These are phyloP conservation scores for Calonectria pseudoturangicola DNA, from an alignment of 2,329 filamentous ascomycete species.

Conservation along the genomic window DNA sequence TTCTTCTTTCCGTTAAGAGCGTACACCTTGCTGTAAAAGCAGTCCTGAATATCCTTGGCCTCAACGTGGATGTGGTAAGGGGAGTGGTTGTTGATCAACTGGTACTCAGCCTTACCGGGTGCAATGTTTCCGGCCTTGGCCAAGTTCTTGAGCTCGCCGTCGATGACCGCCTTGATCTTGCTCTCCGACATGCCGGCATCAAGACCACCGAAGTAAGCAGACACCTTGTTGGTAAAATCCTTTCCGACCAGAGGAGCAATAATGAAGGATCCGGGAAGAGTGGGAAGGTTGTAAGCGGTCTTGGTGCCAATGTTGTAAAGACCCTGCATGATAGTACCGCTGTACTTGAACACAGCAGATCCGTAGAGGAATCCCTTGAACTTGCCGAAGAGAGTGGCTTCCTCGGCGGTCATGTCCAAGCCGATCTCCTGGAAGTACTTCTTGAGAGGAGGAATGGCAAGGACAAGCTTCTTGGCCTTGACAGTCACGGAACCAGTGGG, in stretches of 20 bases:
- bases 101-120: constrained; percentile 26
- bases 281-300: constrained; percentile 27
- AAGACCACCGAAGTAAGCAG: constrained; percentile 33
- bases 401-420: constrained; percentile 28
- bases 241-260: constrained; percentile 25
- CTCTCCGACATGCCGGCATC: constrained; percentile 5
- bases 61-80: constrained; percentile 45
- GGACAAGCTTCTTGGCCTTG: constrained; percentile 43
- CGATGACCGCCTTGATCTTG: constrained; percentile 33
- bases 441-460: constrained; percentile 45
- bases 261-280: constrained; percentile 32
- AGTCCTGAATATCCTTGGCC: constrained; percentile 7
- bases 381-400: constrained; percentile 41
- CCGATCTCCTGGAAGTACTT: constrained; percentile 38
- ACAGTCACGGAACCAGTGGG: constrained; percentile 22
- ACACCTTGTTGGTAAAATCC: constrained; percentile 16
- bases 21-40: constrained; percentile 42
- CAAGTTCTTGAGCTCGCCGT: constrained; percentile 38
- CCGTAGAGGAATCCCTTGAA: constrained; percentile 42
- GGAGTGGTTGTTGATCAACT: constrained; percentile 35
- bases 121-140: constrained; percentile 13
- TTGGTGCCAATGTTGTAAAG: constrained; percentile 41
- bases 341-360: constrained; percentile 33
- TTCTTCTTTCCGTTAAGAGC: constrained; percentile 39
- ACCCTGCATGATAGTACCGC: constrained; percentile 3